Percentiles rank a stretch among this genome's conserved stretches.
Evolutionary conservation across 768 basidiomycete genomes (phyloP).

Genomic region (Obba rivulosa): DNA sequence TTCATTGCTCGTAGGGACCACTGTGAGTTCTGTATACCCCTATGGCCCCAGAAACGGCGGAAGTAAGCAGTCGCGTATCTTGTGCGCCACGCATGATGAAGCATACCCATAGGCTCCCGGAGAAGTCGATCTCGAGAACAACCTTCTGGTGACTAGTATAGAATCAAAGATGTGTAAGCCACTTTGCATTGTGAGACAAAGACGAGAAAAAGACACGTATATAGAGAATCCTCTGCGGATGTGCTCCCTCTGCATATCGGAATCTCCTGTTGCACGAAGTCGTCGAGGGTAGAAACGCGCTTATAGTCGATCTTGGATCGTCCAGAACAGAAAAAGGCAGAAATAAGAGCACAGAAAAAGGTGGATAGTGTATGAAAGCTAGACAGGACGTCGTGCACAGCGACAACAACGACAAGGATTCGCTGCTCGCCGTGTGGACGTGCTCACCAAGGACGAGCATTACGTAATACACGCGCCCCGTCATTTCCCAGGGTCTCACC

Average conservation of each 20-base stretch:
- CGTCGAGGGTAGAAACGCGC: too few species aligned
- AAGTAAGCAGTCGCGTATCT: not conserved
- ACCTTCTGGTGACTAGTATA: conserved; percentile 96
- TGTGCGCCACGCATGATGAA: conserved; percentile 17
- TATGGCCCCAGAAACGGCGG: conserved; percentile 21
- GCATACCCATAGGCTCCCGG: conserved; percentile 78
- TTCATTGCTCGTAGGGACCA: conserved; percentile 74
- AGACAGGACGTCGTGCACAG: not conserved
- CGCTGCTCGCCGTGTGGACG: not conserved
- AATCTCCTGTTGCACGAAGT: conserved; percentile 1
- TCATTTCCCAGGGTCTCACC: not conserved
- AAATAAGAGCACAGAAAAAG: not conserved
- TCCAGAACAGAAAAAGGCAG: not conserved
- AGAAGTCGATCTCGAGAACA: conserved; percentile 89
- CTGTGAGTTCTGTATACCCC: conserved; percentile 93
- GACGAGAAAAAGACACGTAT: conserved; percentile 55
- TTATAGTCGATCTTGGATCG: not conserved
- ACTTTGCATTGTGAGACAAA: conserved; percentile 10
- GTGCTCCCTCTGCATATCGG: conserved; percentile 67
- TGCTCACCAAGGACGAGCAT: not conserved
- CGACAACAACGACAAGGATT: not conserved
- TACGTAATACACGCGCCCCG: not conserved
- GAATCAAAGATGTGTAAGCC: conserved; percentile 45
- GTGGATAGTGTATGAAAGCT: not conserved
- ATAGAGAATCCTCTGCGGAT: conserved; percentile 79